Conservation (phyloP, 2,329 filamentous ascomycete species). For the Endocalyx cinctus region DNA sequence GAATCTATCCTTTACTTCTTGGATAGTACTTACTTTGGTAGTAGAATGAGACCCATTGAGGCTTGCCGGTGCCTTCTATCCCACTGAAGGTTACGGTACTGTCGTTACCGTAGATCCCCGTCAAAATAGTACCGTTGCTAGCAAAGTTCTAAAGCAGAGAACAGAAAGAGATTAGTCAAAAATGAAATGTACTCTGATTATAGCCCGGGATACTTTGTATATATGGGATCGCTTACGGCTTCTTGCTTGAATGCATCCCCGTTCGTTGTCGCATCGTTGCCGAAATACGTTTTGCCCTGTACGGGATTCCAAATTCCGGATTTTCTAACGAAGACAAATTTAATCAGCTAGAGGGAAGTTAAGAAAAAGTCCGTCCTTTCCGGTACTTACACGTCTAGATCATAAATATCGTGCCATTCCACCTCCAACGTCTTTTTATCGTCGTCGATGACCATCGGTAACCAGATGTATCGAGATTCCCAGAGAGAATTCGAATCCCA, state of each 20-base stretch:
- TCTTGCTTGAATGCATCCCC: conserved; percentile 52
- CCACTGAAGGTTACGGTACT: conserved; percentile 47
- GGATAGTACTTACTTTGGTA: conserved; percentile 42
- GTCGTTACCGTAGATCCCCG: conserved; percentile 50
- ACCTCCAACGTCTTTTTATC: conserved; percentile 43
- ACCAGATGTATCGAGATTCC: conserved; percentile 55
- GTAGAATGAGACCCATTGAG: conserved; percentile 55
- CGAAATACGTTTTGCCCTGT: conserved; percentile 42
- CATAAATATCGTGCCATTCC: conserved; percentile 53
- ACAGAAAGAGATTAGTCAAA: conserved; percentile 9
- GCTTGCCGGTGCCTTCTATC: conserved; percentile 44
- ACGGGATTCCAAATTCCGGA: conserved; percentile 44
- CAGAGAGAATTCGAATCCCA: conserved; percentile 53
- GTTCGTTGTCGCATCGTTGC: conserved; percentile 37
- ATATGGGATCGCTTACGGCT: conserved; percentile 27
- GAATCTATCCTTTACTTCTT: too few relatives aligned
- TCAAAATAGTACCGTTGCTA: conserved; percentile 40
- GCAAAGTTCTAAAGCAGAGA: conserved; percentile 42
- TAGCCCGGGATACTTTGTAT: not conserved
- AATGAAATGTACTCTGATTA: not conserved
- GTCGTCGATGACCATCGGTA: conserved; percentile 49
- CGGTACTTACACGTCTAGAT: conserved; percentile 44
- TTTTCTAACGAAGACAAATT: too few relatives aligned
- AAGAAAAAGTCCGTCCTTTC: too few relatives aligned
- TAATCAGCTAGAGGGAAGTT: too few relatives aligned